Evolutionary conservation across 2,329 filamentous ascomycete genomes (phyloP).

Genomic region (Penicillium sp.): DNA sequence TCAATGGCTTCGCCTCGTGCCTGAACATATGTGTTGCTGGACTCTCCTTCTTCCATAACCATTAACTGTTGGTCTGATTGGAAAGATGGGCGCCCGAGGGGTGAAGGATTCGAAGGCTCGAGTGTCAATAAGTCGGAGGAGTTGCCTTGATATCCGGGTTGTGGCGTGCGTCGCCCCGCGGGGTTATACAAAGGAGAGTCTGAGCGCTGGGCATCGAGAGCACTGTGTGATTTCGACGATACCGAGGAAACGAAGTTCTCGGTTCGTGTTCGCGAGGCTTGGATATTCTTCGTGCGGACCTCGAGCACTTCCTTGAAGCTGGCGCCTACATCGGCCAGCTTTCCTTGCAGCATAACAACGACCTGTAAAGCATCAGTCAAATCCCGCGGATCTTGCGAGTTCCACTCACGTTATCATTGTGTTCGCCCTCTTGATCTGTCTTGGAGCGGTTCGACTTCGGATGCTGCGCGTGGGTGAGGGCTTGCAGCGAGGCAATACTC

Average conservation of each 20-base stretch:
- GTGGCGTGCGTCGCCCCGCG: constrained; percentile 67
- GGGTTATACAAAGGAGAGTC: constrained; percentile 86
- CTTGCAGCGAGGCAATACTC: constrained; percentile 81
- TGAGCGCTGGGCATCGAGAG: constrained; percentile 67
- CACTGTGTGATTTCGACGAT: constrained; percentile 69
- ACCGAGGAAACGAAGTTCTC: constrained; percentile 96
- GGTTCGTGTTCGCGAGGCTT: constrained; percentile 85
- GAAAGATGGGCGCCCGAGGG: constrained; percentile 48
- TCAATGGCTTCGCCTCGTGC: constrained; percentile 95
- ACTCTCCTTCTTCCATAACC: constrained; percentile 89
- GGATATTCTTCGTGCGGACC: constrained; percentile 95
- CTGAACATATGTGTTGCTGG: constrained; percentile 85
- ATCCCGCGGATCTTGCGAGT: constrained; percentile 9
- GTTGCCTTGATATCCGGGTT: constrained; percentile 52
- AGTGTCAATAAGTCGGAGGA: constrained; percentile 74
- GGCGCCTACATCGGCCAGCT: constrained; percentile 85
- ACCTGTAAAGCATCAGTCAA: constrained; percentile 47
- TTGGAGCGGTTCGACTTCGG: constrained; percentile 55
- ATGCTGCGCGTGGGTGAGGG: constrained; percentile 74
- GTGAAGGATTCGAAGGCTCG: constrained; percentile 63
- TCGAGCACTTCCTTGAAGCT: constrained; percentile 98
- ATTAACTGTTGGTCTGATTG: constrained; percentile 84
- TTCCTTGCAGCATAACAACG: constrained; percentile 85
- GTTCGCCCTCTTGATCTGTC: constrained; percentile 80
- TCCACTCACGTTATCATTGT: constrained; percentile 82